Evolutionary conservation across 2,329 filamentous ascomycete species (phyloP).

Genomic region (Gliomastix tumulicola): DNA sequence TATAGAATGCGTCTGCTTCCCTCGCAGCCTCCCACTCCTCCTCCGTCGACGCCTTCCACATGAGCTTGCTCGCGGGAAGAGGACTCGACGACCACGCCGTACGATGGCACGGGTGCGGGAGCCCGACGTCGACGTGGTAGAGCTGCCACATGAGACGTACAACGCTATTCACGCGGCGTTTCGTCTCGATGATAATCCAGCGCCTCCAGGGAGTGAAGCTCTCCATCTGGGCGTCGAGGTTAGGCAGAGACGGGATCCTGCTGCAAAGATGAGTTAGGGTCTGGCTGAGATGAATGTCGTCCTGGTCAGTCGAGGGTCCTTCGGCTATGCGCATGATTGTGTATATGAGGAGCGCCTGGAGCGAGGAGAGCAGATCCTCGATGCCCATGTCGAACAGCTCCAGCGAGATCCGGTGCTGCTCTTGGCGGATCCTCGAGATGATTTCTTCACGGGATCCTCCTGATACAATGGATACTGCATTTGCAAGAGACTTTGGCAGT

Average conservation of each 20-base stretch:
- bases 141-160: conserved; percentile 3
- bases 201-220: conserved; percentile 2
- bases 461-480: background rate
- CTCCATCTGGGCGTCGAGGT: background rate
- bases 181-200: conserved; percentile 4
- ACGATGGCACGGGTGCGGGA: background rate
- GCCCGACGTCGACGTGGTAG: conserved; percentile 2
- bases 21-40: background rate
- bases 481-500: background rate
- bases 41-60: conserved; percentile 3
- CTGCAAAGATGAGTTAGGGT: background rate
- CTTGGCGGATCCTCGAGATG: background rate
- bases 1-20: background rate
- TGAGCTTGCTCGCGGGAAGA: conserved; percentile 2
- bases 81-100: background rate
- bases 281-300: background rate
- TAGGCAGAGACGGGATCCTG: background rate
- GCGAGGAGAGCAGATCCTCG: background rate
- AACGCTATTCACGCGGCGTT: conserved; percentile 1
- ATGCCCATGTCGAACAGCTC: background rate
- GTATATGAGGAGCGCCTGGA: background rate
- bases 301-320: background rate
- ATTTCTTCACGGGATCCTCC: background rate
- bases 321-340: background rate
- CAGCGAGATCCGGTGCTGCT: background rate